Evolutionary conservation across 2,329 filamentous ascomycete species (phyloP).

Genomic region (Colletotrichum tabaci): DNA sequence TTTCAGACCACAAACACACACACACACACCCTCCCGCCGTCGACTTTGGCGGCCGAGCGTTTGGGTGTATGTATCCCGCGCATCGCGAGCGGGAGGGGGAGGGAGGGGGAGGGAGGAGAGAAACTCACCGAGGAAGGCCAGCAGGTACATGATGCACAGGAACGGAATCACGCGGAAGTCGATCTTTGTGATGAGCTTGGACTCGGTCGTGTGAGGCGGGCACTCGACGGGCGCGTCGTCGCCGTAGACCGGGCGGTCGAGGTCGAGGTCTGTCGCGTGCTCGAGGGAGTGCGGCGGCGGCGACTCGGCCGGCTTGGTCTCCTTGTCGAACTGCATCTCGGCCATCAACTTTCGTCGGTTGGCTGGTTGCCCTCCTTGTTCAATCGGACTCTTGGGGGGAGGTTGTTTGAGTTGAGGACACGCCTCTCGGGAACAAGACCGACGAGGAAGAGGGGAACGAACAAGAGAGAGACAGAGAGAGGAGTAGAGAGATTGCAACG

Average conservation of each 20-base stretch:
- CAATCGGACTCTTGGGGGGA: not conserved
- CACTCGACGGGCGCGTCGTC: constrained; percentile 50
- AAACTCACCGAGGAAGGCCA: constrained; percentile 73
- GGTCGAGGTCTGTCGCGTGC: constrained; percentile 35
- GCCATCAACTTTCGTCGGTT: not conserved
- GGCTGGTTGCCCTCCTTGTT: not conserved
- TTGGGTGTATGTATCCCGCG: not conserved
- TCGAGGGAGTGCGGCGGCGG: constrained; percentile 31
- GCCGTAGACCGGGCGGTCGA: constrained; percentile 23
- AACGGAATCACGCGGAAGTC: constrained; percentile 79
- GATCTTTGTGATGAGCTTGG: constrained; percentile 77
- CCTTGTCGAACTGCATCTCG: constrained; percentile 39
- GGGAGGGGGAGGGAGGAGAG: no score
- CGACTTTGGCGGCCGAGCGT: not conserved
- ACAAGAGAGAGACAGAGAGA: not conserved
- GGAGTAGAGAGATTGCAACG: not conserved
- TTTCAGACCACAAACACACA: not conserved
- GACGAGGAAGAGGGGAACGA: not conserved
- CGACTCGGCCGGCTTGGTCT: constrained; percentile 27
- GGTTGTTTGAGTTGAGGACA: not conserved
- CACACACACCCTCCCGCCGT: no score
- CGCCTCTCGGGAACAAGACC: constrained; percentile 9
- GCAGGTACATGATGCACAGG: constrained; percentile 79
- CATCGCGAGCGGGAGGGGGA: not conserved
- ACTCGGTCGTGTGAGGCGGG: constrained; percentile 73